A percentile compares a stretch with the other conserved stretches of the same genome.
phyloP scores from a whole-genome alignment of 139 green algal genomes.

The Haematococcus lacustris region DNA sequence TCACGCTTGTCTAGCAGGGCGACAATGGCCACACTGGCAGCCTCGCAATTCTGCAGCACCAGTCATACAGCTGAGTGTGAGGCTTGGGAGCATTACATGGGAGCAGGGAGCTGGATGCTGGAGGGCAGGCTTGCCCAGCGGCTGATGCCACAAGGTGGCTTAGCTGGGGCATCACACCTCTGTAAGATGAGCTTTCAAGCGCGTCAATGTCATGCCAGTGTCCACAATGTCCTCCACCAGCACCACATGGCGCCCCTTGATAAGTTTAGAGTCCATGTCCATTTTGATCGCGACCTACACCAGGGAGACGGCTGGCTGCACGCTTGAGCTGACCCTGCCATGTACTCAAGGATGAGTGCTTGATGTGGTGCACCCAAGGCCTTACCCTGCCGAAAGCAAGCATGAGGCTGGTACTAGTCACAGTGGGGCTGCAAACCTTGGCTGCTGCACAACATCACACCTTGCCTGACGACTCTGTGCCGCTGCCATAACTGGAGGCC shows the following conservation, averaged over 20 bases:
- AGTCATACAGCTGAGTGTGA: too few relatives aligned
- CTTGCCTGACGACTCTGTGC: not conserved
- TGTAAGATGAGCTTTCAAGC: not conserved
- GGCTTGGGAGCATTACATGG: too few relatives aligned
- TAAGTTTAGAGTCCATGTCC: constrained; percentile 1
- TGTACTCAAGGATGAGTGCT: not conserved
- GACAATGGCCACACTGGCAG: constrained; percentile 23
- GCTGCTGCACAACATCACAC: not conserved
- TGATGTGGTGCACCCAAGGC: too few relatives aligned
- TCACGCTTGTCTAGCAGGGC: constrained; percentile 70
- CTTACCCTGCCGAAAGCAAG: too few relatives aligned
- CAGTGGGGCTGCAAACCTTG: not conserved
- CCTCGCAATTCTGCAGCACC: constrained; percentile 8
- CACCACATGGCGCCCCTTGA: constrained; percentile 45
- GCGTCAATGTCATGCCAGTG: constrained; percentile 53
- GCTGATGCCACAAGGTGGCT: too few relatives aligned
- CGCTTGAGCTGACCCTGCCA: not conserved
- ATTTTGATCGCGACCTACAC: constrained; percentile 6
- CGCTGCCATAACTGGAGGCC: constrained; percentile 9
- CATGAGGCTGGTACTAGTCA: too few relatives aligned
- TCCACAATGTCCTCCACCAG: constrained; percentile 91
- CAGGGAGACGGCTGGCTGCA: not conserved
- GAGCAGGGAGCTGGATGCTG: too few relatives aligned
- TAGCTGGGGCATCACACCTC: too few relatives aligned
- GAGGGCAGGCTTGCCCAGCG: too few relatives aligned